Base-by-base conservation (phyloP, 306 rosid genomes). In the Gastrolobium villosum region DNA sequence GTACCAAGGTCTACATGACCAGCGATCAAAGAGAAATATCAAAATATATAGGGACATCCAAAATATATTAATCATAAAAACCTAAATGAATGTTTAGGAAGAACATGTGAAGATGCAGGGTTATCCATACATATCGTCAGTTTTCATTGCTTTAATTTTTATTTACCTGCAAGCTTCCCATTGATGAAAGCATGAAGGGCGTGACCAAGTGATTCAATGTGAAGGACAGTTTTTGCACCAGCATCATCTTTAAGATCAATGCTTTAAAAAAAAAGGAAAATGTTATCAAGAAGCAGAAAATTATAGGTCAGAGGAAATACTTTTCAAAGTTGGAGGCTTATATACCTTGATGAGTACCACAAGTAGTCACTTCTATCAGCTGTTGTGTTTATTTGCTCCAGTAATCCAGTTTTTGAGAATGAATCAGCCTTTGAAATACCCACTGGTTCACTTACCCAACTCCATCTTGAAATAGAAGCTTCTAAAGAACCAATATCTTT, bases 281-380 rank as follows among this genome's bases (percentile, higher is more conserved):
- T 59, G 55, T 70, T 74, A 72, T 13, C 65, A 78, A 57, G 80
- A 36, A 79, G 68, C 70, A 67, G 49, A 30, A 3, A 80, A 34
- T 28, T 67, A 72, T 35, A 40, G 20, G 50, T 74, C 56, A 57
- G 64, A 75, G 74, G 84, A 61, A 56, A 75, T 32, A 56, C 44
- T 3, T 36, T 44, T 65, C 54, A 79, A 72, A 70, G 20, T 65
- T 4, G 78, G 55, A 81, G 69, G 56, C 68, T n/a, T 75, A 7
- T 53, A 53, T 93, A 96, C 99, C 98, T 93, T 73, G 82, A 75
- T 34, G 99, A 90, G 82, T 96, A 96, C 99, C 99, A 96, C 79
- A 96, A 86, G 78, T 96, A 96, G 75, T 96, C 99, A 54, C 99
- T 96, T 86, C 71, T 86, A 82, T 96, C 99, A 57, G 99, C 97